Percentiles rank a stretch among this genome's conserved stretches.
phyloP scores from a whole-genome alignment of 1,284 basidiomycete species.

The Tylopilus sp. region DNA sequence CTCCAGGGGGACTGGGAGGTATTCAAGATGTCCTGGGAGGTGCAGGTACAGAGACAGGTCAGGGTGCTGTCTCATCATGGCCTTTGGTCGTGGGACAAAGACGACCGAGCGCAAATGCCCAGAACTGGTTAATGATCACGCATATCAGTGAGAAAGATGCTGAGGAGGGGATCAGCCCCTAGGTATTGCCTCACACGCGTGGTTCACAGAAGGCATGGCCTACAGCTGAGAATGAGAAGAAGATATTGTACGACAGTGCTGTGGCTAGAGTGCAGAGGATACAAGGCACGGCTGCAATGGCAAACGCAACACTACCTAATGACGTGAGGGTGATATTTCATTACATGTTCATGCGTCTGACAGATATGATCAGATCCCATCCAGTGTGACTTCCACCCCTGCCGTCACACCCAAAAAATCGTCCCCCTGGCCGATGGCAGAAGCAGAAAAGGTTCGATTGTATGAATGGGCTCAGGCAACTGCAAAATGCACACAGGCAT shows the following conservation, averaged over 20 bases:
- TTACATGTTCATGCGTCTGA: conserved; percentile 17
- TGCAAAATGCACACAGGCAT: conserved; percentile 57
- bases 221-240: conserved; percentile 72
- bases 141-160: conserved; percentile 48
- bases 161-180: conserved; percentile 39
- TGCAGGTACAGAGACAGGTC: conserved; percentile 13
- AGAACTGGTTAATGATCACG: conserved; percentile 47
- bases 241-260: conserved; percentile 68
- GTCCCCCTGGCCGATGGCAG: conserved; percentile 65
- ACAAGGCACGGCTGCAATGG: conserved; percentile 53
- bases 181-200: conserved; percentile 27
- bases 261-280: conserved; percentile 63
- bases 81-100: conserved; percentile 25
- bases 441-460: conserved; percentile 72
- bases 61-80: conserved; percentile 6
- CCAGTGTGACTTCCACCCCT: conserved; percentile 16
- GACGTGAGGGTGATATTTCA: conserved; percentile 32
- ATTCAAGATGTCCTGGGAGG: conserved; percentile 31
- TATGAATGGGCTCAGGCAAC: conserved; percentile 71
- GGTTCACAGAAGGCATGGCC: conserved; percentile 48
- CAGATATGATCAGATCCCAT: conserved; percentile 7
- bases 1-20: conserved; percentile 34
- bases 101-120: conserved; percentile 36
- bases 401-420: conserved; percentile 34
- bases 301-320: conserved; percentile 35